Evolutionary conservation across 192 early-diverging fungal genomes (phyloP), one percentile per base, ranked within the genome.

Genomic region (Backusella westeae): DNA sequence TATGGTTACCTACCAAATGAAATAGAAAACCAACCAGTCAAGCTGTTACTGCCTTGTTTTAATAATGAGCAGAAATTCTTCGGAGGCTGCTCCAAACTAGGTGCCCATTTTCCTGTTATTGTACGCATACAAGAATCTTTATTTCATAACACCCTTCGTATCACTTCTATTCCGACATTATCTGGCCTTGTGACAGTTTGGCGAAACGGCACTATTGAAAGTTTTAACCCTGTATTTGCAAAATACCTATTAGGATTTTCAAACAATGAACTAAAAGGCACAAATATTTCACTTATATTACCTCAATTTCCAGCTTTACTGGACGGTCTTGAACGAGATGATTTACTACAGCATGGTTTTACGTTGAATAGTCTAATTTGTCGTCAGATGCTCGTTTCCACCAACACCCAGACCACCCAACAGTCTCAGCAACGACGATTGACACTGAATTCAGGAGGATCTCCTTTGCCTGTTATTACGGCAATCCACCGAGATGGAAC

Each of bases 151-250:
- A 69, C 78, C 4, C 41, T 91, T 41, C 82, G 85, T 23, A 86
- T 92, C 17, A 91, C 89, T 32, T 89, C 89, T 0, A 90, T 92
- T 71, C 87, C 90, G 9, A 87, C 87, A 19, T 88, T 92, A 39
- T 86, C 90, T n/a, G 90, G 91, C 6, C 85, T 90, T 15, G 84
- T 92, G 46, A 90, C 90, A 3, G 73, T 84, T 4, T 21, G 26
- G 21, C 81, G 82, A 21, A 71, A 78, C 49, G 75, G 82, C 53
- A 63, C 85, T 9, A 88, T 92, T 38, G 81, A 89, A 36, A 77
- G 83, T 4, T 87, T 82, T 69, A 91, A 91, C 78, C 65, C 79
- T 5, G 85, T 83, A 4, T 91, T 92, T 74, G 82, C 84, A 32
- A 89, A 89, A 67, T 89, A 90, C 59, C 77, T 92, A n/a, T 92